Evolutionary conservation across 1,284 basidiomycete species (phyloP).

Genomic region (Boletus semigastroideus): DNA sequence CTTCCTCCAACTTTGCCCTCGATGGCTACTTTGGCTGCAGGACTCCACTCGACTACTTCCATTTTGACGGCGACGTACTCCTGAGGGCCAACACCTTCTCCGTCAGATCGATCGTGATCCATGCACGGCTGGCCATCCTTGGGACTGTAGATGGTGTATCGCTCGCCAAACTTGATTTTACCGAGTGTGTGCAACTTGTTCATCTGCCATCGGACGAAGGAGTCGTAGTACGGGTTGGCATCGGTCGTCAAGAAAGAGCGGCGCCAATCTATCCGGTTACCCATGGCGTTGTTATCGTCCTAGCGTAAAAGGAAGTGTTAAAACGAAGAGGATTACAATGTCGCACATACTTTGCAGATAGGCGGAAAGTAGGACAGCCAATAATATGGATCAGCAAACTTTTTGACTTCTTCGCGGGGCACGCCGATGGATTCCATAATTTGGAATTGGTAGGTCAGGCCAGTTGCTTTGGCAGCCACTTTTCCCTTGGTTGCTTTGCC

Average conservation of each 20-base stretch:
- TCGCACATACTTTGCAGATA: conserved; percentile 73
- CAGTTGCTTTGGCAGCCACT: conserved; percentile 89
- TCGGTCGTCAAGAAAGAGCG: conserved; percentile 94
- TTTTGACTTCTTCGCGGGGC: conserved; percentile 87
- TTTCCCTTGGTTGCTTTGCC: conserved; percentile 97
- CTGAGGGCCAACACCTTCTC: conserved; percentile 94
- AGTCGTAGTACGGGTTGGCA: conserved; percentile 96
- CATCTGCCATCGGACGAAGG: conserved; percentile 98
- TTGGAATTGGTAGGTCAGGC: conserved; percentile 97
- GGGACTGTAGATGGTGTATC: conserved; percentile 99
- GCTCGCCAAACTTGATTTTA: conserved; percentile 97
- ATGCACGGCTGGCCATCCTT: conserved; percentile 99
- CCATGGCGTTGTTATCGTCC: conserved; percentile 84
- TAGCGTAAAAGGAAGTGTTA: conserved; percentile 32
- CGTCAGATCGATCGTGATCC: conserved; percentile 98
- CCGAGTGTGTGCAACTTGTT: conserved; percentile 87
- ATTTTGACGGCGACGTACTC: conserved; percentile 98
- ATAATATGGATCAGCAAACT: conserved; percentile 91
- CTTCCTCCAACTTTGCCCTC: conserved; percentile 72
- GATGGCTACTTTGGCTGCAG: conserved; percentile 59
- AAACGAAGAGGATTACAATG: neutral
- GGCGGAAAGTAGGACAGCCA: conserved; percentile 98
- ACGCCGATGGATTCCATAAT: conserved; percentile 96
- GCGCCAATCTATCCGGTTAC: conserved; percentile 97
- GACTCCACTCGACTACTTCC: conserved; percentile 85